Evolutionary conservation across 2,329 filamentous ascomycete species (phyloP), one percentile per base, ranked within the genome.

Genomic region (Trichoderma sp.): DNA sequence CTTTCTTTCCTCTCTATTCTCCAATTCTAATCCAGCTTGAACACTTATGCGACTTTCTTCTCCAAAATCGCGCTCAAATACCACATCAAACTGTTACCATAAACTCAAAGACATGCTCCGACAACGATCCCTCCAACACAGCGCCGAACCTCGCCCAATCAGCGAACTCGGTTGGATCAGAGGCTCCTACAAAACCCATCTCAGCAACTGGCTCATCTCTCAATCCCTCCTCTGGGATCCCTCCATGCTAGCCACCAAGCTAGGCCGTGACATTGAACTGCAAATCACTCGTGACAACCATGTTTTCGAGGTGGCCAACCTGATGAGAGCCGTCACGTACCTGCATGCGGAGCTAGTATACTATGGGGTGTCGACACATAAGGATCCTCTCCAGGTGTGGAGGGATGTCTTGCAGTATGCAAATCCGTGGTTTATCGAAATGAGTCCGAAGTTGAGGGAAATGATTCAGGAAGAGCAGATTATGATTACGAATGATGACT

Each of bases 181-280:
- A 21, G 29, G 45, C 45, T 68, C 65, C 45, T 68, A 68, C n/a
- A 16, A 33, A 24, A 33, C 11, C 8, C 65, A 68, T 53, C 45
- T 68, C 18, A 7, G 18, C 45, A 3, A 21, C 29, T 68, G 65
- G 65, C 65, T 68, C 7, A n/a, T n/a, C n/a, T 35, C 65, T 29
- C 65, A 68, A 9, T 24, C 45, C 16, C 65, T 53, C n/a, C n/a
- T 6, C 45, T 68, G 65, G 65, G n/a, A 68, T 0, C 65, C 65
- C 11, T 56, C 45, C 18, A 68, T 68, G 65, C 65, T 68, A 2
- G 65, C 45, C 29, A 56, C 18, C 27, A 68, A 68, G 16, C 45
- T 56, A 3, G 65, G 65, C 65, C 45, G n/a, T 45, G 65, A 68
- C 45, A 68, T 68, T 12, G 65, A 68, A 50, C 45, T 56, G 9